phyloP scores from a whole-genome alignment of 2,329 filamentous ascomycete species.

The Aspergillus fischeri region DNA sequence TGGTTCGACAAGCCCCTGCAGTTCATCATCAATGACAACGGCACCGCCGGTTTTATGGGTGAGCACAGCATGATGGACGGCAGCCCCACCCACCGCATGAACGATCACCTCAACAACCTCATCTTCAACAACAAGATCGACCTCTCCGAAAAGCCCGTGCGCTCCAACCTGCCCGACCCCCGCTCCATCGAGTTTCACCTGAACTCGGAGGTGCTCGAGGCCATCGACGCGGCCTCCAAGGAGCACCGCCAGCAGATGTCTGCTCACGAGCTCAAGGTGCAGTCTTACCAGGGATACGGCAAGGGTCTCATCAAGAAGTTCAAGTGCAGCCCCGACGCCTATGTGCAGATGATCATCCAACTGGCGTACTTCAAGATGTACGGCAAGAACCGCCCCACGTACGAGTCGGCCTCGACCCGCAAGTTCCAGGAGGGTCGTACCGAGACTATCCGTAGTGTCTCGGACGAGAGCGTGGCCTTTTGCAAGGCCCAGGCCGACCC shows the following conservation, averaged over 20 bases:
- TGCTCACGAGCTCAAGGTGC: conserved; percentile 85
- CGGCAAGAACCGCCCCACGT: conserved; percentile 94
- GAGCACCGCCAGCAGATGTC: conserved; percentile 81
- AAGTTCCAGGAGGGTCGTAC: conserved; percentile 96
- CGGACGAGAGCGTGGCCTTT: conserved; percentile 86
- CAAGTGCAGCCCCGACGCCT: conserved; percentile 95
- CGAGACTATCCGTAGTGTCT: conserved; percentile 90
- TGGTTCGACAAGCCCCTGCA: conserved; percentile 99
- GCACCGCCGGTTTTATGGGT: conserved; percentile 93
- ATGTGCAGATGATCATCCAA: conserved; percentile 98
- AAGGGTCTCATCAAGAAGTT: conserved; percentile 99
- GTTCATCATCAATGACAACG: conserved; percentile 98
- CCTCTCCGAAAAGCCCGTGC: conserved; percentile 71
- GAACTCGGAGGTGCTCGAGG: conserved; percentile 66
- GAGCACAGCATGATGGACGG: conserved; percentile 99
- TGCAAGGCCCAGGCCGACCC: conserved; percentile 80
- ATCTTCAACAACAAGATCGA: conserved; percentile 95
- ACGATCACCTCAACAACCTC: conserved; percentile 86
- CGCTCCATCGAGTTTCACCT: conserved; percentile 73
- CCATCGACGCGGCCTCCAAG: conserved; percentile 71
- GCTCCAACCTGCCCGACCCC: conserved; percentile 81
- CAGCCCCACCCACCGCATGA: conserved; percentile 91
- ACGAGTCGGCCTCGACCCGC: conserved; percentile 91
- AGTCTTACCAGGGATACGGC: conserved; percentile 95
- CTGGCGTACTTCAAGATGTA: conserved; percentile 99